phyloP scores from a whole-genome alignment of 2,329 filamentous ascomycete species.

The Apiospora hydei region DNA sequence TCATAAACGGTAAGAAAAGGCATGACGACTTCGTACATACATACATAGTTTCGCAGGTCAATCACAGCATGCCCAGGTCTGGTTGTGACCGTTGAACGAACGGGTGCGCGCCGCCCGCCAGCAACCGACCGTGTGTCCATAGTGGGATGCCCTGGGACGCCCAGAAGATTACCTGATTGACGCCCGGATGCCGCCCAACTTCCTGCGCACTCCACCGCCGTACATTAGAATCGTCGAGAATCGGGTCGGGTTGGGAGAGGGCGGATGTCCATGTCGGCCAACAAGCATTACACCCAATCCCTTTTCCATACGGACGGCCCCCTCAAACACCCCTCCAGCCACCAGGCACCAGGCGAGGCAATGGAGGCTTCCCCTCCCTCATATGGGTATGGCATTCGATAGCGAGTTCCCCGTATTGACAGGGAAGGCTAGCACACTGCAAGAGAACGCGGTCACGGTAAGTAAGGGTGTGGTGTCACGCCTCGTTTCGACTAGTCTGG shows the following conservation, averaged over 20 bases:
- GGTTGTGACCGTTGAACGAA: no score
- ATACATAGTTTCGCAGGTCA: not conserved
- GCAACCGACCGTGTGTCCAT: no score
- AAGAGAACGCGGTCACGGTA: not conserved
- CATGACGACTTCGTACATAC: no score
- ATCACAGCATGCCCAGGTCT: not conserved
- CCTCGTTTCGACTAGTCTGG: no score
- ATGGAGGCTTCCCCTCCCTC: not conserved
- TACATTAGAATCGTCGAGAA: conserved; percentile 9
- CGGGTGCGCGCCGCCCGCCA: no score
- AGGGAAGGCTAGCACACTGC: conserved; percentile 29
- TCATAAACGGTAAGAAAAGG: not conserved
- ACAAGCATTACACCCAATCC: not conserved
- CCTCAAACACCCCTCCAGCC: not conserved
- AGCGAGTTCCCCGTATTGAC: conserved; percentile 28
- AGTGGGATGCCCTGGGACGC: no score
- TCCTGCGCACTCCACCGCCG: not conserved
- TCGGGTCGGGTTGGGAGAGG: not conserved
- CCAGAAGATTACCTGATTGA: not conserved
- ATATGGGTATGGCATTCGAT: conserved; percentile 29
- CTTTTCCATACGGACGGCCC: not conserved
- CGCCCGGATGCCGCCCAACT: not conserved
- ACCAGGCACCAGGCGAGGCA: not conserved
- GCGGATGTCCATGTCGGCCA: not conserved
- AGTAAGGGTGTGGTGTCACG: conserved; percentile 7